Evolutionary conservation across 768 basidiomycete genomes (phyloP), one percentile per base, ranked within the genome.

Genomic region (Cystobasidium ongulense): DNA sequence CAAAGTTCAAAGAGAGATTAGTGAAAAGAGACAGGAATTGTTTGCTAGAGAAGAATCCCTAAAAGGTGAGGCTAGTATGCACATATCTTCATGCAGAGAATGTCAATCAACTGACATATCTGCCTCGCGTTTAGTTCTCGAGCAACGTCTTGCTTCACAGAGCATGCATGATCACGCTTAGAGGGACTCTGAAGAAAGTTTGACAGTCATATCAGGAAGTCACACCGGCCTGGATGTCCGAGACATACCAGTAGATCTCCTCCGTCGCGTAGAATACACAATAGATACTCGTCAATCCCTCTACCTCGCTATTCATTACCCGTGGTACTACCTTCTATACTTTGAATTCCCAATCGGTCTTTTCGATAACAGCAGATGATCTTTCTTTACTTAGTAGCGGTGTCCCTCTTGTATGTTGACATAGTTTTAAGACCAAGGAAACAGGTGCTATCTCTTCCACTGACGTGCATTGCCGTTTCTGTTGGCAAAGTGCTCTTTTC

Each of bases 1-100:
- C 82, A 94, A 92, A 82, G 92, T 97, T 33, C 94, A 97, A 82
- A 87, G 96, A 62, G 96, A 99, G 84, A 92, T 99, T 82, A 91
- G 90, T 80, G 91, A 98, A 85, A 94, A 95, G 84, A 86, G 93
- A 80, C 95, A 98, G 81, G 95, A 98, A 80, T 83, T 98, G 75
- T 83, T 96, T 79, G 96, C 95, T 46, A 96, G 95, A 81, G 95
- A 96, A 81, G 94, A 96, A 57, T 63, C 71, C 31, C 72, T 79
- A 3, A 74, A 67, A 29, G 65, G 65, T 67, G 27, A 43, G 63
- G n/a, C 27, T 67, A 25, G 23, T n/a, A 23, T 61, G n/a, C 23
- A 17, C 29, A 39, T 66, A 41, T 3, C 38, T 4, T 5, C 21
- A 8, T 11, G 10, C 61, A 35, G 57, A 13, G 4, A 23, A 38